A percentile compares a stretch with the other conserved stretches of the same genome.
phyloP scores from a whole-genome alignment of 768 basidiomycete genomes.

The Psilocybe sp. region DNA sequence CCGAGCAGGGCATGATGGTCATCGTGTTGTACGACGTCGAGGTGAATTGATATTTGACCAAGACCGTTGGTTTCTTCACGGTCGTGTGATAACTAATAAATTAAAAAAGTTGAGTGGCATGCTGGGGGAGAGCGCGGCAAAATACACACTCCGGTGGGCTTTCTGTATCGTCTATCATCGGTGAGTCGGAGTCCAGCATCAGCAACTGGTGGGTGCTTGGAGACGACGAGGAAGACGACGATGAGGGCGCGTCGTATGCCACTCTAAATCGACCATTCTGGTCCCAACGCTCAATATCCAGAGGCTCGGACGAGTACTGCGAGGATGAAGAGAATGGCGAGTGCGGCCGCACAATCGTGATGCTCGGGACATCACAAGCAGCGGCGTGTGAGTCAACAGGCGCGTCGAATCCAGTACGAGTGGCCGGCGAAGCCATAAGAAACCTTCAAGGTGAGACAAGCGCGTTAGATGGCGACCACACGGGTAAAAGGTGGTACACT shows the following conservation, averaged over 20 bases:
- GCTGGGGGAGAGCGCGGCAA: background rate
- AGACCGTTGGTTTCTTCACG: background rate
- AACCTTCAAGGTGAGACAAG: too few relatives aligned
- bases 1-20: constrained; percentile 18
- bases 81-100: constrained; percentile 3
- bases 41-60: constrained; percentile 2
- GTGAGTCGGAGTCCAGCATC: background rate
- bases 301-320: background rate
- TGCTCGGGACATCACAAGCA: background rate
- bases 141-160: constrained; percentile 4
- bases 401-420: too few relatives aligned
- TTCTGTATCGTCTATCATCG: background rate
- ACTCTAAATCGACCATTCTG: background rate
- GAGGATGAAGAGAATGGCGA: background rate
- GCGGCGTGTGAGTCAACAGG: too few relatives aligned
- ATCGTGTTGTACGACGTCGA: constrained; percentile 13
- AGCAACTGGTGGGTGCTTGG: background rate
- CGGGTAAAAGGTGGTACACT: too few relatives aligned
- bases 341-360: background rate
- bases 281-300: background rate
- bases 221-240: background rate
- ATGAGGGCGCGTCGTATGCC: background rate
- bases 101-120: background rate
- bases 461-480: too few relatives aligned
- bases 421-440: too few relatives aligned